Evolutionary conservation across 2,329 filamentous ascomycete genomes (phyloP).

Genomic region (Cladosporium cucumerinum): DNA sequence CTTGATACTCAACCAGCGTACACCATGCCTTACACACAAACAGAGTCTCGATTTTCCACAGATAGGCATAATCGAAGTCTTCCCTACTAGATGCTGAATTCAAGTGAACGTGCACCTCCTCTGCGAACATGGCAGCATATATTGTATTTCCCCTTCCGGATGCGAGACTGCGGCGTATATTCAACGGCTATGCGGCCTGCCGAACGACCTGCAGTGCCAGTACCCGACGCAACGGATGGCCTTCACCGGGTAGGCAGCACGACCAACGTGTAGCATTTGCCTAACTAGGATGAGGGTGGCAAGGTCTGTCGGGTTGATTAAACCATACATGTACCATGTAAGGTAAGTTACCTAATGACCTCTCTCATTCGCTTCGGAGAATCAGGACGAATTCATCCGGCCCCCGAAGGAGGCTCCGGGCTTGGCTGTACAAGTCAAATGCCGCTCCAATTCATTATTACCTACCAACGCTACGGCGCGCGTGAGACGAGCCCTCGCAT

Average conservation of each 20-base stretch:
- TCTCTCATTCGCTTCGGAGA: not conserved
- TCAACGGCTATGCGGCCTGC: slow-evolving; percentile 1
- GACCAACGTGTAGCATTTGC: not conserved
- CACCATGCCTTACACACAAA: not conserved
- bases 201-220: not conserved
- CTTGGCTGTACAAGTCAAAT: slow-evolving; percentile 2
- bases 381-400: slow-evolving; percentile 4
- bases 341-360: not conserved
- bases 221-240: not conserved
- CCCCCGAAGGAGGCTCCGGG: not conserved
- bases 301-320: not conserved
- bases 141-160: not conserved
- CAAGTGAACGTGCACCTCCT: not conserved
- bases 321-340: not conserved
- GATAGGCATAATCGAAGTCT: not conserved
- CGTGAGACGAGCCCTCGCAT: not conserved
- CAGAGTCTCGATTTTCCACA: not conserved
- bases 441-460: not conserved
- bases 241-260: not conserved
- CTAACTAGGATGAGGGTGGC: not conserved
- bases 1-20: not conserved
- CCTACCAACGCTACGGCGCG: not conserved
- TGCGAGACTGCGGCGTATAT: not conserved
- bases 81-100: not conserved
- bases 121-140: not conserved